phyloP scores from a whole-genome alignment of 306 rosid genomes.

The Rosa chinensis region DNA sequence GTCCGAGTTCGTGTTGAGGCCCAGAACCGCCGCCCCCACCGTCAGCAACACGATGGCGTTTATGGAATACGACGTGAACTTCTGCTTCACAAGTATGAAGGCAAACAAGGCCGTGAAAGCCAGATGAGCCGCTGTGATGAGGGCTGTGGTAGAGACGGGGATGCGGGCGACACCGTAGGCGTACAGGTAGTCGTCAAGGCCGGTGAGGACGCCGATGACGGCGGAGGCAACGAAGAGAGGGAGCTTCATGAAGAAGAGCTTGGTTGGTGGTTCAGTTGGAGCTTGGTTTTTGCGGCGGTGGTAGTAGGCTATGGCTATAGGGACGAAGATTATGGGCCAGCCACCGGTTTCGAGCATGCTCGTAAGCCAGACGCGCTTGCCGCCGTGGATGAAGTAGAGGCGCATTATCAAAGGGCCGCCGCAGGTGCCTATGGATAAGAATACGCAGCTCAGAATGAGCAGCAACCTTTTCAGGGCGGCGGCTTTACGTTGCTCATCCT shows the following conservation, averaged over 20 bases:
- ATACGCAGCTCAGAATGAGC: conserved; percentile 41
- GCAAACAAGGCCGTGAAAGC: conserved; percentile 72
- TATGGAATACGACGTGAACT: conserved; percentile 53
- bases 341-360: conserved; percentile 65
- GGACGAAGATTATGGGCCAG: conserved; percentile 60
- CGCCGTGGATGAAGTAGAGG: conserved; percentile 77
- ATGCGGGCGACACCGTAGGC: conserved; percentile 62
- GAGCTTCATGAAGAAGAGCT: conserved; percentile 37
- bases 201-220: conserved; percentile 52
- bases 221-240: conserved; percentile 43
- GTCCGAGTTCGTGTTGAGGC: conserved; percentile 56
- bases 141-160: conserved; percentile 64
- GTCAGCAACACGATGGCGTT: conserved; percentile 67
- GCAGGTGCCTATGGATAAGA: conserved; percentile 44
- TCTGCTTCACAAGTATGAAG: conserved; percentile 52
- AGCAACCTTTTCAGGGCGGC: conserved; percentile 31
- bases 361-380: conserved; percentile 69
- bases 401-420: conserved; percentile 72
- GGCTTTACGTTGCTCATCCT: not conserved
- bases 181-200: conserved; percentile 63
- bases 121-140: conserved; percentile 60
- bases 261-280: not conserved
- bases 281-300: conserved; percentile 37
- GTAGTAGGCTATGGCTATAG: conserved; percentile 38
- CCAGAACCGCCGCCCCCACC: conserved; percentile 61